Evolutionary conservation across 306 rosid genomes (phyloP), one percentile per base, ranked within the genome.

Genomic region (Ceratonia siliqua): DNA sequence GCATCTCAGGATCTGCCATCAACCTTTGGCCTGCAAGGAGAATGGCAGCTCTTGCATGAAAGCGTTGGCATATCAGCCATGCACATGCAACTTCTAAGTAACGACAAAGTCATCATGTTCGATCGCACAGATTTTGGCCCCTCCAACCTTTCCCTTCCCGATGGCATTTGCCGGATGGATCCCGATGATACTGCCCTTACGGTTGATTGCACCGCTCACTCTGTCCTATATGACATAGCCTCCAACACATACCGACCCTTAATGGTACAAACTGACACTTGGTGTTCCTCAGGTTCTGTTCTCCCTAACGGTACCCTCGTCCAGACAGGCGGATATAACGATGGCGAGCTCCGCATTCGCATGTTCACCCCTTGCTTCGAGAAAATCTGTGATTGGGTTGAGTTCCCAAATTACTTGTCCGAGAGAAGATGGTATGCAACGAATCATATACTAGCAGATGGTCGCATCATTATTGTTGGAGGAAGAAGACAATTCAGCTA

Each of bases 201-300:
- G 35, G 11, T 38, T 1, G 97, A 94, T 43, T 94, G 98, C 79
- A 87, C 96, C 0, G 92, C 98, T 67, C 98, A 94, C 80, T 94
- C 97, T 0, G 17, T 85, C 2, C 82, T 89, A 5, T 94, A 85
- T n/a, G 90, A 91, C 75, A 36, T 79, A 0, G 21, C 11, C 63
- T 14, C 93, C 24, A 86, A 89, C 81, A 62, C 90, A 1, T 62
- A 91, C 41, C 80, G 91, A 2, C 85, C 98, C n/a, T 83, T 89
- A 6, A 80, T 49, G 30, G 68, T 94, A 11, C 90, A 81, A 21
- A 84, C 98, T 0, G 94, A 88, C 63, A 82, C 93, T 0, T 94
- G 94, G 96, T 94, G 98, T 65, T 94, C 98, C 43, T 91, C 97
- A 0, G 98, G 89, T 5, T 69, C 93, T 0, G 84, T 90, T 46